phyloP scores from a whole-genome alignment of 176 grass and related monocot species.

The Sorghum bicolor region DNA sequence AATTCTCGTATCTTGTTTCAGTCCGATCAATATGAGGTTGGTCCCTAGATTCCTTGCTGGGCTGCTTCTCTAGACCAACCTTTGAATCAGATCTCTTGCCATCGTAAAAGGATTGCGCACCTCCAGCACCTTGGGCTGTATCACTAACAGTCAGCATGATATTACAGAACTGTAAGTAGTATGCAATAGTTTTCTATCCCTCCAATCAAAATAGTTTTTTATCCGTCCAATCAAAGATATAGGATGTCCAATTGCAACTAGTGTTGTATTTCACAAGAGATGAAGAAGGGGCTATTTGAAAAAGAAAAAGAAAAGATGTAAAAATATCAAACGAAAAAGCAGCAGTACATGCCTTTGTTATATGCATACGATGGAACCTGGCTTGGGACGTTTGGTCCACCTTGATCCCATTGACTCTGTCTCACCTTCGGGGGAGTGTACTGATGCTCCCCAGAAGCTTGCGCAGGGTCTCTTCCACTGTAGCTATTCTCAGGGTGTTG shows the following conservation, averaged over 20 bases:
- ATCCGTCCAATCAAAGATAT: background rate
- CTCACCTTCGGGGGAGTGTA: constrained; percentile 45
- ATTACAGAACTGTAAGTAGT: constrained; percentile 14
- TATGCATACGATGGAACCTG: constrained; percentile 51
- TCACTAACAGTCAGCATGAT: constrained; percentile 4
- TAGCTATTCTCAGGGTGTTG: constrained; percentile 55
- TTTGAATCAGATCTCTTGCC: constrained; percentile 64
- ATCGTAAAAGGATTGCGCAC: constrained; percentile 56
- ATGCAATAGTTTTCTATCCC: background rate
- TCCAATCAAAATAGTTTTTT: background rate
- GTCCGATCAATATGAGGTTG: constrained; percentile 34
- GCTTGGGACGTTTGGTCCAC: constrained; percentile 40
- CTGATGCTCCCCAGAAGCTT: constrained; percentile 51
- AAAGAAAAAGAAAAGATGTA: background rate
- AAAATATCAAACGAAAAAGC: constrained; percentile 15
- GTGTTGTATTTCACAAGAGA: constrained; percentile 5
- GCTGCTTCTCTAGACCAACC: constrained; percentile 55
- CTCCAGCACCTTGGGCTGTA: constrained; percentile 44
- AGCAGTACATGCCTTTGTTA: constrained; percentile 43
- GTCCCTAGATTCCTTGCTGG: constrained; percentile 50
- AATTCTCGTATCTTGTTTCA: constrained; percentile 54
- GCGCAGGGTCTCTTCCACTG: constrained; percentile 39
- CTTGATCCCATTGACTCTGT: constrained; percentile 76
- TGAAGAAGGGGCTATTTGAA: background rate
- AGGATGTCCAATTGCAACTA: background rate